A percentile compares a stretch with the other conserved stretches of the same genome.
These are phyloP conservation scores for Acanthamoeba sp. DNA, from an alignment of 208 protist species.

Conservation along the genomic window DNA sequence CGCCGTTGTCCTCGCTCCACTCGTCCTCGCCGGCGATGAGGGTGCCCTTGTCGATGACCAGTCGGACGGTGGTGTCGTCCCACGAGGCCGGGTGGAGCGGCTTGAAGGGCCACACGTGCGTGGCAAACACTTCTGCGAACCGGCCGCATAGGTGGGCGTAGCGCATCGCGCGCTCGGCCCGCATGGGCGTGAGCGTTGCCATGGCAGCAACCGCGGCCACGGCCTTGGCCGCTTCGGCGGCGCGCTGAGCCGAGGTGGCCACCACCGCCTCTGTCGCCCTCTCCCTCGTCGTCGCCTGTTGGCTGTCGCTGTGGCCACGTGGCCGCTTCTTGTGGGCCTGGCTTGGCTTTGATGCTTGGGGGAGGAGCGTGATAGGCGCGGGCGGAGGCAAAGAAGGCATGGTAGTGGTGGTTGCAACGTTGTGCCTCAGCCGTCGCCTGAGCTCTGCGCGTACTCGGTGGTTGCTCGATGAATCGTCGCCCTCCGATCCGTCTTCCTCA, in stretches of 20 bases:
- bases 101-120: slow-evolving; percentile 49
- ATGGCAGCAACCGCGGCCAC: neutral
- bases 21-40: slow-evolving; percentile 11
- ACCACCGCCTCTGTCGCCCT: neutral
- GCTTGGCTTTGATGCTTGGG: no score
- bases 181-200: neutral
- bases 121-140: slow-evolving; percentile 24
- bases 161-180: neutral
- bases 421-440: neutral
- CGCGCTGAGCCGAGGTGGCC: neutral
- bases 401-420: neutral
- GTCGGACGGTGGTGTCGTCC: neutral
- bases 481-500: neutral
- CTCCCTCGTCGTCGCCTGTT: neutral
- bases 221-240: neutral
- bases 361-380: no score
- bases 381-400: neutral
- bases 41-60: slow-evolving; percentile 28
- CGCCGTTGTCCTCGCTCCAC: neutral
- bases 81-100: slow-evolving; percentile 23
- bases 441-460: neutral
- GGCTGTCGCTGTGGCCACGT: neutral
- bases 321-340: no score
- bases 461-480: neutral
- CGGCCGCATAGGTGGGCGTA: slow-evolving; percentile 35